Base-by-base conservation (phyloP, 805 yeast genomes). In the Diddensiella transvaalensis region DNA sequence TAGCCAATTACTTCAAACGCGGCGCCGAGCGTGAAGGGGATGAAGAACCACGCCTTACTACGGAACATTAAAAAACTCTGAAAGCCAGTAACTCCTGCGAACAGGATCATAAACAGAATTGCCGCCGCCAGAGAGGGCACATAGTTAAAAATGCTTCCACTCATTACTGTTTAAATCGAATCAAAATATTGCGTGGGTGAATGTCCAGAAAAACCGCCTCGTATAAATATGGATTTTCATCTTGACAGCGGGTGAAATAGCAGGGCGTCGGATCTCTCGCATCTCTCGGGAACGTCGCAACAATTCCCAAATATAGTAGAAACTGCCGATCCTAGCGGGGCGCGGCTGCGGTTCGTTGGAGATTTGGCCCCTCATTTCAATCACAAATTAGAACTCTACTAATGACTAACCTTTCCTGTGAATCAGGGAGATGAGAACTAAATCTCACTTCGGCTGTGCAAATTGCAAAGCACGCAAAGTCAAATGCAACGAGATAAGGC, bases 1-100 rank as follows among this genome's bases (percentile, higher is more conserved):
- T 83, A 88, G 1, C 96, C 95, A 0, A 78, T 64, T 41, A 82
- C 68, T 65, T 87, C 95, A 24, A 85, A 63, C 0, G 71, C 70
- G n/a, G 74, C 63, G 0, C 88, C 87, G 13, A 44, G 36, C 50
- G 65, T 38, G 74, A 60, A 62, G 82, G 76, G 15, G 83, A 72
- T 2, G 67, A 58, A 4, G 80, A 77, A 60, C 83, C 76, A 82
- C 87, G 85, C 72, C 74, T 72, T 53, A 66, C 23, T 22, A 19
- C 71, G 50, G 68, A 74, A 53, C 64, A 69, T 0, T 72, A 22
- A 2, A 76, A 77, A 3, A 73, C 57, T 3, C 55, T 55, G 6
- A 70, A 45, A 44, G 80, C 82, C 47, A 2, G 76, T 60, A 5
- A 76, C 62, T 0, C 82, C 17, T 3, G 73, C 77, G 71, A 81